These are phyloP conservation scores for Cercophora samala DNA, from an alignment of 495 filamentous ascomycete species.

Conservation along the genomic window DNA sequence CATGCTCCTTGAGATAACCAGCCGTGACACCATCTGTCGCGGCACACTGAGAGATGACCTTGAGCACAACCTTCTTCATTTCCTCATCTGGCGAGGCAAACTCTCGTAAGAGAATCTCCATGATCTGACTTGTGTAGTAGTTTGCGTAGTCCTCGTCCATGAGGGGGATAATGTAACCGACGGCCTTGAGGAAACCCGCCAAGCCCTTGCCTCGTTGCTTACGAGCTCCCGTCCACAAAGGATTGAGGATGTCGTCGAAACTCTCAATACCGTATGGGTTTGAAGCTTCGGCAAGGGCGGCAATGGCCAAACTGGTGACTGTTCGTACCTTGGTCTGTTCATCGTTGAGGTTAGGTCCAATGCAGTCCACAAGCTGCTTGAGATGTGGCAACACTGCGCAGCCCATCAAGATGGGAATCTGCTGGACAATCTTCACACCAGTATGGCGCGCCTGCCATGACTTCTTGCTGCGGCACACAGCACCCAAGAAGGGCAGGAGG, in stretches of 20 bases:
- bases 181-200: constrained; percentile 93
- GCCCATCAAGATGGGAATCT: constrained; percentile 99
- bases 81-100: constrained; percentile 97
- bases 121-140: constrained; percentile 97
- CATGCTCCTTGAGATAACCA: constrained; percentile 89
- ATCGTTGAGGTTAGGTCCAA: constrained; percentile 91
- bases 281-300: constrained; percentile 91
- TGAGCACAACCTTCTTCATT: constrained; percentile 99
- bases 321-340: constrained; percentile 97
- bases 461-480: constrained; percentile 95
- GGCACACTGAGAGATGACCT: constrained; percentile 96
- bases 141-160: constrained; percentile 99
- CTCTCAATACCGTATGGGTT: constrained; percentile 99
- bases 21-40: constrained; percentile 93
- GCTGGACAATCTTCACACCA: constrained; percentile 98
- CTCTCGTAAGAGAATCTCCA: constrained; percentile 96
- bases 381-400: constrained; percentile 95
- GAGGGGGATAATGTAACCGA: constrained; percentile 95
- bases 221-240: constrained; percentile 91
- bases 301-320: constrained; percentile 91
- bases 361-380: constrained; percentile 94
- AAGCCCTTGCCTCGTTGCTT: constrained; percentile 97
- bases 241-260: constrained; percentile 96
- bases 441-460: constrained; percentile 99
- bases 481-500: constrained; percentile 88